Evolutionary conservation across 1,284 basidiomycete species (phyloP).

Genomic region (Waitea zeae): DNA sequence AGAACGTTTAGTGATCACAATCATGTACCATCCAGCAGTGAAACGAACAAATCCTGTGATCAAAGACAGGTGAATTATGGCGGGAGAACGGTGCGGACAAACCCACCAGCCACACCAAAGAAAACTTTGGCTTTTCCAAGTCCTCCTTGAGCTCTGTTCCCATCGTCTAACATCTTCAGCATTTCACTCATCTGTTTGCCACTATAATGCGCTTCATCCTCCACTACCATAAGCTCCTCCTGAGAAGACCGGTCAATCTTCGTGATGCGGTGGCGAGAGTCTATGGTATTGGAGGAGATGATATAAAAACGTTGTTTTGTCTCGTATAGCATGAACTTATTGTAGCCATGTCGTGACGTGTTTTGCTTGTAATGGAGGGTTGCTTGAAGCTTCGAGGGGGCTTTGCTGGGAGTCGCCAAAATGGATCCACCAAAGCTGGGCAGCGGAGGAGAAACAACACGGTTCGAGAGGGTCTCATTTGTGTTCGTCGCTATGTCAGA

Average conservation of each 20-base stretch:
- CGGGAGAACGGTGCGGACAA: conserved; percentile 1
- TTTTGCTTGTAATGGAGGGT: too few relatives aligned
- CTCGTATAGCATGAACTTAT: conserved; percentile 87
- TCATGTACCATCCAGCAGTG: conserved; percentile 85
- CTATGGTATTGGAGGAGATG: conserved; percentile 72
- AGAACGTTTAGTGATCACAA: conserved; percentile 78
- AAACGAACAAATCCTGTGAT: conserved; percentile 74
- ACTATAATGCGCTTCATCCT: conserved; percentile 80
- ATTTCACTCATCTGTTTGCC: conserved; percentile 80
- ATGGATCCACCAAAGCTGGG: too few relatives aligned
- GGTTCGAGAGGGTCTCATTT: too few relatives aligned
- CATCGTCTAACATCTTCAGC: conserved; percentile 89
- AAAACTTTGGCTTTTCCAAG: conserved; percentile 71
- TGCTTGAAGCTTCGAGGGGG: too few relatives aligned
- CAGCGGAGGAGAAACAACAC: too few relatives aligned
- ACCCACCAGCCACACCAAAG: conserved; percentile 61
- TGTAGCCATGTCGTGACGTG: too few relatives aligned
- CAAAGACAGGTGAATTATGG: background rate
- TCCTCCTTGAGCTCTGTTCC: conserved; percentile 79
- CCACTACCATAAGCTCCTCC: conserved; percentile 57
- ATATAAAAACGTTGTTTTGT: conserved; percentile 79
- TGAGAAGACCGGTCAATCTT: conserved; percentile 80
- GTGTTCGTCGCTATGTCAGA: too few relatives aligned
- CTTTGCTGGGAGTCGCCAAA: too few relatives aligned
- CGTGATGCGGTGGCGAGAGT: conserved; percentile 75